Base-by-base conservation (phyloP, 306 rosid species). In the Quercus gilva region DNA sequence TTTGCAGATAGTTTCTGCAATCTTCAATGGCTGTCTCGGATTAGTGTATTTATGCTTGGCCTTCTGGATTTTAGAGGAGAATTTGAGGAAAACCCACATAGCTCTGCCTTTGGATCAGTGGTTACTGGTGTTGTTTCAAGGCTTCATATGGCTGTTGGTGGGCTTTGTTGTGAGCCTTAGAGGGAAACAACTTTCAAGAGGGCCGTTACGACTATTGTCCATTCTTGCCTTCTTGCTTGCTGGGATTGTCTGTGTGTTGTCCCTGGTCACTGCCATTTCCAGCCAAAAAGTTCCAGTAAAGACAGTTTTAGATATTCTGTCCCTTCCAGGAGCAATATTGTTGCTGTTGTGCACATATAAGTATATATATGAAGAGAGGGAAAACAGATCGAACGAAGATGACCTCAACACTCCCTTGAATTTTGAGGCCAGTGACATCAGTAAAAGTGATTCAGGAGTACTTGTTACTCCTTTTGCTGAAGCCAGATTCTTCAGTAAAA, bases 71-170 rank as follows among this genome's bases (percentile, higher is more conserved):
- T 76, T 92, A 41, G 96, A 79, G 76, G 84, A 92, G 82, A 80
- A 79, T 37, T 23, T 88, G 69, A 84, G 82, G 74, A 80, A 55
- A 81, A 55, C 23, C 5, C 65, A 86, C n/a, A 64, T 80, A 1
- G 80, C 65, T 55, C 71, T 88, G 72, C 93, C 98, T 71, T 78
- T 91, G 28, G 75, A 83, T 74, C 43, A 63, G 82, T 94, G 98
- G 98, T 33, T 89, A n/a, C 75, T 82, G 31, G 80, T 81, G 69
- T 69, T 87, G 56, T 70, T 83, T 81, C 97, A 92, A 49, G 98
- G 98, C 28, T 70, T 89, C 43, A 87, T 91, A 68, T 94, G 97
- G 98, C 57, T 91, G 82, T 71, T 71, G 15, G 91, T 94, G 57
- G 85, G 92, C 55, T 82, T 90, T 29, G 71, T 85, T 12, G 21